Percentiles rank a stretch among this genome's conserved stretches.
These are phyloP conservation scores for Abelmoschus esculentus DNA, from an alignment of 345 rosid genomes.

Conservation along the genomic window DNA sequence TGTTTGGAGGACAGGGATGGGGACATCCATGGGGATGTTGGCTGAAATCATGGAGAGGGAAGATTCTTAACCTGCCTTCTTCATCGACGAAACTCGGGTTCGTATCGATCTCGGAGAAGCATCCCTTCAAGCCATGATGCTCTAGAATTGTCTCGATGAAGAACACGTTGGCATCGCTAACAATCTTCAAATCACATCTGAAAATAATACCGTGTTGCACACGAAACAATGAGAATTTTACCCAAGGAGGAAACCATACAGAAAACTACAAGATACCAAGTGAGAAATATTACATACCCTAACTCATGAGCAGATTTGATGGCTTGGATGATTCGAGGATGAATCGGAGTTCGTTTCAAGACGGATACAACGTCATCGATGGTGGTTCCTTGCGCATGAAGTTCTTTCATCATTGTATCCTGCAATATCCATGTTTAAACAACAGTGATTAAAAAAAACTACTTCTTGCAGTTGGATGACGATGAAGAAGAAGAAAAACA, in stretches of 20 bases:
- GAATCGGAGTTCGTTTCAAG: conserved; percentile 18
- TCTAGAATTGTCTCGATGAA: conserved; percentile 65
- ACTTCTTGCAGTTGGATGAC: background rate
- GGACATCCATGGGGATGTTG: conserved; percentile 53
- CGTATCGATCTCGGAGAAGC: conserved; percentile 69
- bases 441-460: background rate
- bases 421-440: conserved; percentile 16
- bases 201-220: background rate
- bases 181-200: conserved; percentile 81
- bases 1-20: conserved; percentile 68
- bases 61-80: conserved; percentile 50
- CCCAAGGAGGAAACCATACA: background rate
- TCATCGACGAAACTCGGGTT: conserved; percentile 43
- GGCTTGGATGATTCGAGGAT: background rate
- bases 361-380: conserved; percentile 45
- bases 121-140: conserved; percentile 53
- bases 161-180: conserved; percentile 77
- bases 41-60: conserved; percentile 54
- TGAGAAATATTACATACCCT: conserved; percentile 37
- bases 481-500: too few relatives aligned
- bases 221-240: background rate
- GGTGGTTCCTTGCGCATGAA: conserved; percentile 49
- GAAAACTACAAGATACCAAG: too few relatives aligned
- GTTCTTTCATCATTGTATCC: conserved; percentile 74
- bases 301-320: conserved; percentile 10